These are phyloP conservation scores for Dioscorea dumetorum DNA, from an alignment of 106 monocot genomes.

Conservation along the genomic window DNA sequence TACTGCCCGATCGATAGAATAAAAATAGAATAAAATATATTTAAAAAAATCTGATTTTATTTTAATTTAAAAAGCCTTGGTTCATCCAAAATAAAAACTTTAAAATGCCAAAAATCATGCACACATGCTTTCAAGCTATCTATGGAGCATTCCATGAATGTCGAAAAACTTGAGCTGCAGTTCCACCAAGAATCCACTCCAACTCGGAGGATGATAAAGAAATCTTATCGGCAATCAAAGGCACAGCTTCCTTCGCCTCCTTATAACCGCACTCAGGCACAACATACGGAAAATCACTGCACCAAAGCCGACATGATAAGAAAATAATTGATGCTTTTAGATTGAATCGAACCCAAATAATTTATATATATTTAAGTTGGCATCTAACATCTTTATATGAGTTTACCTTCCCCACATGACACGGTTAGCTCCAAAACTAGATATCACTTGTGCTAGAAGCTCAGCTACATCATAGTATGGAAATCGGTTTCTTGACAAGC, in stretches of 20 bases:
- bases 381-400: not conserved
- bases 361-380: not conserved
- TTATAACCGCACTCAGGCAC: conserved; percentile 74
- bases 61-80: too few relatives aligned
- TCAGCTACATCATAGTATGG: conserved; percentile 54
- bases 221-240: conserved; percentile 32
- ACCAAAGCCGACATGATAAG: not conserved
- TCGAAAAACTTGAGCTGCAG: conserved; percentile 35
- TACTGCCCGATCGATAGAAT: too few relatives aligned
- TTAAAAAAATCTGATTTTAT: too few relatives aligned
- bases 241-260: conserved; percentile 56
- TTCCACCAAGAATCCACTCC: conserved; percentile 79
- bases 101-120: too few relatives aligned
- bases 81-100: too few relatives aligned
- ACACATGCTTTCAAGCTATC: too few relatives aligned
- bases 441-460: conserved; percentile 52
- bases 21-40: too few relatives aligned
- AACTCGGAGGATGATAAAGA: conserved; percentile 35
- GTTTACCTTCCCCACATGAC: conserved; percentile 87
- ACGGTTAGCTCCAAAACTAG: conserved; percentile 57
- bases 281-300: conserved; percentile 90
- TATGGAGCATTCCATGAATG: conserved; percentile 16
- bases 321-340: not conserved
- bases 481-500: conserved; percentile 56
- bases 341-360: not conserved